Conservation (phyloP, 331 rosid species). For the Quercus lobata region DNA sequence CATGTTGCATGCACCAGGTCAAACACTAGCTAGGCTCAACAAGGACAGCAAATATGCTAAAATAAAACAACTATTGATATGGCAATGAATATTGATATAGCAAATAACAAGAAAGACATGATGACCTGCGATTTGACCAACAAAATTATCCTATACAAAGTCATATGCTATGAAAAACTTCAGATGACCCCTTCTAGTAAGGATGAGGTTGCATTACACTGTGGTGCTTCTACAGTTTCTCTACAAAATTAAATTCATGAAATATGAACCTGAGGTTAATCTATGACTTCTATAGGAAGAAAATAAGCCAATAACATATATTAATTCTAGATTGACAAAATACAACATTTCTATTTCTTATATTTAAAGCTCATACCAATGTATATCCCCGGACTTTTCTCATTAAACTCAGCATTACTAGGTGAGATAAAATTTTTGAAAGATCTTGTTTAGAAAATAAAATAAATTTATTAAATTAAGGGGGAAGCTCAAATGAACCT, state of each 20-base stretch:
- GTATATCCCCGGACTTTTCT: conserved; percentile 62
- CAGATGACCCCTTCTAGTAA: background rate
- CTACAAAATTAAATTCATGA: background rate
- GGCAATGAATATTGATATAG: background rate
- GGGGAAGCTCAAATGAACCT: too few relatives aligned
- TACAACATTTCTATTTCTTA: background rate
- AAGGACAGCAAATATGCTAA: background rate
- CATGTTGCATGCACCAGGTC: too few relatives aligned
- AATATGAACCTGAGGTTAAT: background rate
- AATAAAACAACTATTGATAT: background rate
- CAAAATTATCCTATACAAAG: background rate
- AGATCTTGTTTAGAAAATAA: too few relatives aligned
- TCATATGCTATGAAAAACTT: too few relatives aligned
- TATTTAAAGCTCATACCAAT: conserved; percentile 96
- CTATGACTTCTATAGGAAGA: background rate
- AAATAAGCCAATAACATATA: background rate
- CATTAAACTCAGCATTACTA: too few relatives aligned
- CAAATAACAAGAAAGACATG: background rate
- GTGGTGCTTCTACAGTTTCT: background rate
- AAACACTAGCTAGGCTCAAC: background rate
- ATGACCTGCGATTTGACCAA: background rate
- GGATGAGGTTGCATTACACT: background rate
- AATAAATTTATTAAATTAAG: too few relatives aligned
- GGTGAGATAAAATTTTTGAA: too few relatives aligned
- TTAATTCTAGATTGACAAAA: background rate